phyloP scores from a whole-genome alignment of 257 asterid genomes.

The Ajuga chamaepitys region DNA sequence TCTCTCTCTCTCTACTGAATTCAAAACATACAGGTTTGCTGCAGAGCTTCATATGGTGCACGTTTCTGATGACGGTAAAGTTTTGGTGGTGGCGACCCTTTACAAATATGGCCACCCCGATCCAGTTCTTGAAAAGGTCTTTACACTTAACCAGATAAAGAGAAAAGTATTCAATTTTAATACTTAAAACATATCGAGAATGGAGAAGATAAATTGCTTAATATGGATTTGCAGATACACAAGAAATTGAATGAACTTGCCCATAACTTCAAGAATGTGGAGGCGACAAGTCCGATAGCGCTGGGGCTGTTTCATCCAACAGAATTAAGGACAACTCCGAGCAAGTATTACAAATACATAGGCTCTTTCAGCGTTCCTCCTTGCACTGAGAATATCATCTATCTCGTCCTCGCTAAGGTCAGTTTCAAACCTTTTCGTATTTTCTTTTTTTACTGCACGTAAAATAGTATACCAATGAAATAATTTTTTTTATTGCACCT shows the following conservation, averaged over 20 bases:
- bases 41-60: constrained; percentile 77
- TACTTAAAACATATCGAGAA: neutral
- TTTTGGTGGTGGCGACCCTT: constrained; percentile 39
- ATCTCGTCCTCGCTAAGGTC: constrained; percentile 44
- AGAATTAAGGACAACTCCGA: constrained; percentile 27
- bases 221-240: constrained; percentile 27
- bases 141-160: neutral
- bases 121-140: constrained; percentile 48
- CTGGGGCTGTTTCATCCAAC: constrained; percentile 31
- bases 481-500: no score
- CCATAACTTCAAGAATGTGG: constrained; percentile 13
- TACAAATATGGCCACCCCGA: constrained; percentile 46
- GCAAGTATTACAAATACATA: constrained; percentile 37
- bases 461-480: no score
- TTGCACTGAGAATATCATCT: constrained; percentile 37
- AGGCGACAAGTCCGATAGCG: constrained; percentile 13
- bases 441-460: neutral
- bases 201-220: neutral
- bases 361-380: constrained; percentile 65
- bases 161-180: neutral
- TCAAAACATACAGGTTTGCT: constrained; percentile 32
- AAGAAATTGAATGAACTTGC: constrained; percentile 32
- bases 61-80: constrained; percentile 38
- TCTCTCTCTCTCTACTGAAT: neutral
- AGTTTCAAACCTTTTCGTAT: no score